These are phyloP conservation scores for Entrophospora sp. DNA, from an alignment of 192 early-diverging fungal species.

Conservation along the genomic window DNA sequence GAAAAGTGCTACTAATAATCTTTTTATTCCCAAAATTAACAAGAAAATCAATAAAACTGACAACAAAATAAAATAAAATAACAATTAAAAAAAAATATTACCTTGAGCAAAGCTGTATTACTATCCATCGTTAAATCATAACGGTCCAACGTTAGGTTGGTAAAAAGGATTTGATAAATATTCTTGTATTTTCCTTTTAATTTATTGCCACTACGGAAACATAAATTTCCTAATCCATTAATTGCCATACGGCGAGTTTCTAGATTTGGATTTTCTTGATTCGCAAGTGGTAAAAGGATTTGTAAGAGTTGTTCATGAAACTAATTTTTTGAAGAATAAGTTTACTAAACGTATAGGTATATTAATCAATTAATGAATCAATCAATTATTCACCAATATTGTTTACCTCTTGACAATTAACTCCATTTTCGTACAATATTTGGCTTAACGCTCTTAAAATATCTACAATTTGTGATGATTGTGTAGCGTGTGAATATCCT, in stretches of 20 bases:
- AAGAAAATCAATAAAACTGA: no score
- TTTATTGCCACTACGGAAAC: slow-evolving; percentile 48
- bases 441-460: slow-evolving; percentile 43
- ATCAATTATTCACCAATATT: no score
- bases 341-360: no score
- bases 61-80: no score
- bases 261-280: slow-evolving; percentile 18
- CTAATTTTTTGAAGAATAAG: slow-evolving; percentile 15
- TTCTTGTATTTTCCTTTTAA: slow-evolving; percentile 32
- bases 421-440: slow-evolving; percentile 40
- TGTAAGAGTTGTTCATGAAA: slow-evolving; percentile 20
- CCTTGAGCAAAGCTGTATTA: slow-evolving; percentile 1
- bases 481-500: neutral
- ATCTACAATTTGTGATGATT: slow-evolving; percentile 23
- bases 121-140: neutral
- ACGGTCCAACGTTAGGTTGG: slow-evolving; percentile 26
- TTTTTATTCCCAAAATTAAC: no score
- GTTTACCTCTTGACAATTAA: slow-evolving; percentile 30
- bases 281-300: slow-evolving; percentile 21
- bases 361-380: neutral
- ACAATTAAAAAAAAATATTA: no score
- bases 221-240: slow-evolving; percentile 58
- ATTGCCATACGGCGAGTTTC: slow-evolving; percentile 55
- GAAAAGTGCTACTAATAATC: slow-evolving; percentile 43
- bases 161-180: slow-evolving; percentile 43